These are phyloP conservation scores for Didymella sp. DNA, from an alignment of 2,329 filamentous ascomycete species.

Conservation along the genomic window DNA sequence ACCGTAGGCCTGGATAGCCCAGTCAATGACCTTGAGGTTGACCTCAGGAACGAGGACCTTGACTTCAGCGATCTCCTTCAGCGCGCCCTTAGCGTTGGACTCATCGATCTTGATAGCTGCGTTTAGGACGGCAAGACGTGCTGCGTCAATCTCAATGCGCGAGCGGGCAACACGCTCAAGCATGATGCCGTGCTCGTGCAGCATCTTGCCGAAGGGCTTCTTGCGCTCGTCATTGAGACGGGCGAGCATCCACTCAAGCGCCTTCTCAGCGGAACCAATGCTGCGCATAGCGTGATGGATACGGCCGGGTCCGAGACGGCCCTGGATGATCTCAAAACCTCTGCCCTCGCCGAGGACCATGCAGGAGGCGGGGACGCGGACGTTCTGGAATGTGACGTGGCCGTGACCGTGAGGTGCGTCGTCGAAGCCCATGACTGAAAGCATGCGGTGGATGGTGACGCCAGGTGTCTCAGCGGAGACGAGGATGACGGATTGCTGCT, in stretches of 20 bases:
- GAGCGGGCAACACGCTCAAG: constrained; percentile 93
- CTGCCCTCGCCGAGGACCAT: constrained; percentile 92
- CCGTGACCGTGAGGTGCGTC: constrained; percentile 98
- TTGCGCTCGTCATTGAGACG: constrained; percentile 92
- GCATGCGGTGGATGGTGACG: constrained; percentile 91
- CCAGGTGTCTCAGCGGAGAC: constrained; percentile 83
- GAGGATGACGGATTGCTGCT: constrained; percentile 90
- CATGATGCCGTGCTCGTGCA: constrained; percentile 90
- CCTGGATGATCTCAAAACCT: constrained; percentile 98
- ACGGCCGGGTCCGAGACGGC: constrained; percentile 89
- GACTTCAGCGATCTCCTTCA: constrained; percentile 93
- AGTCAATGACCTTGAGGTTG: constrained; percentile 87
- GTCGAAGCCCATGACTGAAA: constrained; percentile 93
- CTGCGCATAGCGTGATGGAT: constrained; percentile 98
- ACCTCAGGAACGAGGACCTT: constrained; percentile 89
- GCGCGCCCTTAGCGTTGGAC: constrained; percentile 83
- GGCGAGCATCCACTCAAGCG: constrained; percentile 92
- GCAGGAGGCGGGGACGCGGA: constrained; percentile 82
- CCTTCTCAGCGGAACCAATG: constrained; percentile 88
- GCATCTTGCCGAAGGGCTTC: constrained; percentile 86
- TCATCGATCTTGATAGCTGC: constrained; percentile 95
- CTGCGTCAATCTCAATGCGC: constrained; percentile 91
- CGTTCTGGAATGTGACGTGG: constrained; percentile 87
- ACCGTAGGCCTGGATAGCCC: constrained; percentile 90
- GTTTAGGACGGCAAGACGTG: constrained; percentile 88